Evolutionary conservation across 306 rosid genomes (phyloP).

Genomic region (Sechiopsis laciniata): DNA sequence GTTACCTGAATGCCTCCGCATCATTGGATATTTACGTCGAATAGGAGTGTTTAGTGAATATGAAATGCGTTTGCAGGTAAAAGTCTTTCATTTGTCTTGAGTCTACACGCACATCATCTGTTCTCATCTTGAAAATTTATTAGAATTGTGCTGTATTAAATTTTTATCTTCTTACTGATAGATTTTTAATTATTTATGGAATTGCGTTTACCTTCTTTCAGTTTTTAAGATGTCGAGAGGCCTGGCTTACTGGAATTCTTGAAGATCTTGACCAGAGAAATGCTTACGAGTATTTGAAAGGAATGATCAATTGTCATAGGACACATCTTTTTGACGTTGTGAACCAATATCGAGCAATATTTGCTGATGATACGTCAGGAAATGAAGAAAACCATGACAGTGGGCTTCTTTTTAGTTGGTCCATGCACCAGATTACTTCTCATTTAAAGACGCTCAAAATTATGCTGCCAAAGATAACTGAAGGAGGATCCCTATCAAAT

Average conservation of each 20-base stretch:
- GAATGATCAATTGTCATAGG: conserved; percentile 86
- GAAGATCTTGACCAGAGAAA: conserved; percentile 90
- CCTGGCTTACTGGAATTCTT: conserved; percentile 90
- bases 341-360: conserved; percentile 95
- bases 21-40: conserved; percentile 85
- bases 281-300: conserved; percentile 82
- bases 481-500: conserved; percentile 88
- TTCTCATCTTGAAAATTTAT: neutral
- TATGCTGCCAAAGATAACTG: conserved; percentile 92
- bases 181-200: neutral
- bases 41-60: conserved; percentile 91
- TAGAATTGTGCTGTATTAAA: neutral
- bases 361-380: conserved; percentile 95
- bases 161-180: neutral
- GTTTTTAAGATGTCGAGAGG: conserved; percentile 96
- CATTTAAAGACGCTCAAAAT: conserved; percentile 69
- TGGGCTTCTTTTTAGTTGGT: conserved; percentile 98
- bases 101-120: neutral
- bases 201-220: conserved; percentile 32
- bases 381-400: conserved; percentile 95
- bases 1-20: conserved; percentile 95
- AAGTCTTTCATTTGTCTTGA: neutral
- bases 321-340: conserved; percentile 99
- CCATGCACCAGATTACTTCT: conserved; percentile 91
- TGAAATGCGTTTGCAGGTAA: conserved; percentile 96